These are phyloP conservation scores for Rubia balearica DNA, from an alignment of 305 asterid species.

Conservation along the genomic window DNA sequence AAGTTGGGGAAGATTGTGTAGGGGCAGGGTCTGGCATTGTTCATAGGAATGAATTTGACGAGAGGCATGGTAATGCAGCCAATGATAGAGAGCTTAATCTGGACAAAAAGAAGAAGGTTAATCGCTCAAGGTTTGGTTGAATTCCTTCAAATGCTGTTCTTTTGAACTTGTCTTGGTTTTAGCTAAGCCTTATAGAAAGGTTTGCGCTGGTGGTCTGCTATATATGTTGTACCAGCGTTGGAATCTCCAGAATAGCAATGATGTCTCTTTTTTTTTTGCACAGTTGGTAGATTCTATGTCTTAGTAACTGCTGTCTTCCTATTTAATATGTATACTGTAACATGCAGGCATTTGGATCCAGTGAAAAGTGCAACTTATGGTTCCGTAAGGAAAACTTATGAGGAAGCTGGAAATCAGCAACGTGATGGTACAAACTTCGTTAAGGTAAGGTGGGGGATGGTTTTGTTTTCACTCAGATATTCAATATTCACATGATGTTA, in stretches of 20 bases:
- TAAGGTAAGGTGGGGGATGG: constrained; percentile 10
- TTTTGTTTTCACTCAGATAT: background rate
- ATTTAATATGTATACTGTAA: background rate
- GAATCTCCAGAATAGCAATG: background rate
- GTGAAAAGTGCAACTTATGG: background rate
- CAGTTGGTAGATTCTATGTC: background rate
- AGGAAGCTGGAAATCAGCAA: constrained; percentile 5
- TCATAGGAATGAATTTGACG: constrained; percentile 21
- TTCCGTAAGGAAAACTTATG: background rate
- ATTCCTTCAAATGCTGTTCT: background rate
- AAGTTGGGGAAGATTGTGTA: constrained; percentile 28
- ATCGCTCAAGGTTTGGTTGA: constrained; percentile 31
- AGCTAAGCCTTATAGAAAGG: too few species aligned
- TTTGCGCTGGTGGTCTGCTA: background rate
- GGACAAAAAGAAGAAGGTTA: constrained; percentile 23
- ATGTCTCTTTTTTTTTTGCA: background rate
- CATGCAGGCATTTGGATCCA: background rate
- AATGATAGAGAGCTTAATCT: constrained; percentile 19
- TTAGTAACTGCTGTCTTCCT: constrained; percentile 1
- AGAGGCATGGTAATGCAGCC: constrained; percentile 29
- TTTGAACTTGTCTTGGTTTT: background rate
- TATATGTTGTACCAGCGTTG: background rate
- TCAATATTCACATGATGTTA: background rate
- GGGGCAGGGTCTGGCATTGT: constrained; percentile 31
- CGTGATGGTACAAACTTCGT: constrained; percentile 1